Evolutionary conservation across 2,329 filamentous ascomycete species (phyloP), one percentile per base, ranked within the genome.

Genomic region (Niveomyces coronatus): DNA sequence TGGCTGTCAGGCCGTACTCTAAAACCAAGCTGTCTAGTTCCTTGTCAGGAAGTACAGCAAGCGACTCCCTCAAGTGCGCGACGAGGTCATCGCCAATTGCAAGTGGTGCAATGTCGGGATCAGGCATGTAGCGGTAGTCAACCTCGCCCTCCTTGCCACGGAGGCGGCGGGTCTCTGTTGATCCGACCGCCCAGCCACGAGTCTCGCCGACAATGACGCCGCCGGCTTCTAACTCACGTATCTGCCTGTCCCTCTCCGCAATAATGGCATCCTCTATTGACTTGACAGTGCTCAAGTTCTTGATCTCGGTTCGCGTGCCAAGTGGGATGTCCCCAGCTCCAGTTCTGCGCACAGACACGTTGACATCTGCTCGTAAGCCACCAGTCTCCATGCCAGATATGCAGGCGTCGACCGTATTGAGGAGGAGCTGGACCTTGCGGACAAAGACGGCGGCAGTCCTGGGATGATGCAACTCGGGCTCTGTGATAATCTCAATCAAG

Each of bases 71-170:
- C 11, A 96, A 65, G 45, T 79, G 67, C 5, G 67, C 53, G 4
- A 95, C 64, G 1, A 96, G 67, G 41, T 84, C 78, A 2, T 69
- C 54, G 7, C 78, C 79, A 43, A 98, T 82, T 3, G 87, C 55
- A 2, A 98, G 67, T 2, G 91, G 86, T 0, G 76, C 72, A 11
- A 98, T 69, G 54, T 98, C 91, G 5, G 91, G 85, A 56, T 98
- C 91, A 0, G 91, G 89, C 89, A 98, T 96, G 55, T 98, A 98
- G 29, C 91, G 74, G 59, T 98, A 98, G 58, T 98, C 91, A 5
- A 96, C 87, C 54, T 94, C 89, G 33, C 91, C 91, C 58, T 96
- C 91, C 58, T 98, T 98, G 18, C 86, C 86, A 51, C 91, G 75
- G 30, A 98, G 64, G 28, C 82, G 74, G 42, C 76, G 78, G 4